Conservation (phyloP, 208 protist genomes). For the Trypanosomatidae sp. region DNA sequence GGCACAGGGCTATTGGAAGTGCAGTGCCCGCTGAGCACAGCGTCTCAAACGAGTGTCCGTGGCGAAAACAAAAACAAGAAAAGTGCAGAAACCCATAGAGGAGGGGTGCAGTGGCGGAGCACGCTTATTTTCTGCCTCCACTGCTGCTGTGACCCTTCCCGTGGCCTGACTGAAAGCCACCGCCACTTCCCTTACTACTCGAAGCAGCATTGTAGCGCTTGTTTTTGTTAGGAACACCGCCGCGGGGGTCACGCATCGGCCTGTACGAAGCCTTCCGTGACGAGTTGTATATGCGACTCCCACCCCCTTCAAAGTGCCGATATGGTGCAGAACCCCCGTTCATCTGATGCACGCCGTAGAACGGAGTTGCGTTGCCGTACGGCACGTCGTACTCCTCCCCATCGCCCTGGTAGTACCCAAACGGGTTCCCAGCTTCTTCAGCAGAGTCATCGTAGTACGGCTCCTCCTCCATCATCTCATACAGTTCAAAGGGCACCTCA, state of each 20-base stretch:
- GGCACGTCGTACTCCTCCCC: constrained; percentile 25
- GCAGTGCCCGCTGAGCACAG: not conserved
- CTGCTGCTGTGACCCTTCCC: not conserved
- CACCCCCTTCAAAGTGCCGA: constrained; percentile 1
- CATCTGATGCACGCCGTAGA: constrained; percentile 64
- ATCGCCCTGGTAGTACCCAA: constrained; percentile 52
- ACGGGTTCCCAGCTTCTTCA: constrained; percentile 35
- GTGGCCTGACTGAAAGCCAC: not conserved
- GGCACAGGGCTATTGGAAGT: not conserved
- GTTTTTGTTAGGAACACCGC: constrained; percentile 18
- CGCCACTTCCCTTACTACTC: constrained; percentile 7
- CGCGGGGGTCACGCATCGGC: constrained; percentile 17
- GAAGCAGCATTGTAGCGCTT: constrained; percentile 13
- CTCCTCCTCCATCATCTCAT: constrained; percentile 50
- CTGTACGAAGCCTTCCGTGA: constrained; percentile 16
- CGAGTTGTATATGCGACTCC: constrained; percentile 22
- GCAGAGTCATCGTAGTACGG: constrained; percentile 23
- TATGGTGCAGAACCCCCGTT: constrained; percentile 35
- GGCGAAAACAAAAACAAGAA: not conserved
- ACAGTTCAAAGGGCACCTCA: constrained; percentile 50
- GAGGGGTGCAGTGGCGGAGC: not conserved
- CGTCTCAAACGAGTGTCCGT: not conserved
- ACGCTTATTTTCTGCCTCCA: not conserved
- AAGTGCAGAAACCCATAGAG: not conserved
- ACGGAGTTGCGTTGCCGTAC: constrained; percentile 54